Percentiles rank a stretch among this genome's conserved stretches.
phyloP scores from a whole-genome alignment of 2,329 filamentous ascomycete genomes.

The Hypomyces perniciosus region DNA sequence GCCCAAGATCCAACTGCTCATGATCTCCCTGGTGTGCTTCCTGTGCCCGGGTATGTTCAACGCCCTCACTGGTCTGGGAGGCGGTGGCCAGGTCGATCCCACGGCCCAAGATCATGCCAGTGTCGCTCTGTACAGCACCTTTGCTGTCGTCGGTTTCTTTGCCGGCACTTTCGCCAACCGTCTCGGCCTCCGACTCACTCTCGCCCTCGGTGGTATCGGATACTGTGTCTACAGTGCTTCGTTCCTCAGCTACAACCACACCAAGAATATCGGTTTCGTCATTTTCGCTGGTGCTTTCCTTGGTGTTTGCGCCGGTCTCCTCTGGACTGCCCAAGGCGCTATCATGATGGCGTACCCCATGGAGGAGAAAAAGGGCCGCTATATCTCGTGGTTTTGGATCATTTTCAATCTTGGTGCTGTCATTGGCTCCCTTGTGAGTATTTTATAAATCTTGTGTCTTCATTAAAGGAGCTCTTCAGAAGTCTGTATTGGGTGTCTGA shows the following conservation, averaged over 20 bases:
- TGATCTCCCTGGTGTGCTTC: slow-evolving; percentile 55
- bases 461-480: neutral
- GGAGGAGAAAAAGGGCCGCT: slow-evolving; percentile 76
- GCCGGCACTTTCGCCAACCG: slow-evolving; percentile 74
- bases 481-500: neutral
- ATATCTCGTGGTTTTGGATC: slow-evolving; percentile 89
- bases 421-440: slow-evolving; percentile 61
- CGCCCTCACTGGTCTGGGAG: slow-evolving; percentile 59
- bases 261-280: slow-evolving; percentile 60
- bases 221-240: slow-evolving; percentile 70
- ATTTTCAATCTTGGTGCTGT: slow-evolving; percentile 92
- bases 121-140: slow-evolving; percentile 66
- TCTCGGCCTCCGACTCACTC: slow-evolving; percentile 61
- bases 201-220: slow-evolving; percentile 68
- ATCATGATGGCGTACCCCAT: slow-evolving; percentile 88
- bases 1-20: slow-evolving; percentile 62
- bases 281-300: slow-evolving; percentile 72
- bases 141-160: slow-evolving; percentile 61
- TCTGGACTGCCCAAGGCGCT: slow-evolving; percentile 78
- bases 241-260: slow-evolving; percentile 67
- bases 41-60: slow-evolving; percentile 70
- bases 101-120: slow-evolving; percentile 57
- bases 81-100: slow-evolving; percentile 47
- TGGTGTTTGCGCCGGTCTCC: slow-evolving; percentile 70
- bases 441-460: neutral